phyloP scores from a whole-genome alignment of 2,329 filamentous ascomycete species.

The Chrysoporthe austroafricana region DNA sequence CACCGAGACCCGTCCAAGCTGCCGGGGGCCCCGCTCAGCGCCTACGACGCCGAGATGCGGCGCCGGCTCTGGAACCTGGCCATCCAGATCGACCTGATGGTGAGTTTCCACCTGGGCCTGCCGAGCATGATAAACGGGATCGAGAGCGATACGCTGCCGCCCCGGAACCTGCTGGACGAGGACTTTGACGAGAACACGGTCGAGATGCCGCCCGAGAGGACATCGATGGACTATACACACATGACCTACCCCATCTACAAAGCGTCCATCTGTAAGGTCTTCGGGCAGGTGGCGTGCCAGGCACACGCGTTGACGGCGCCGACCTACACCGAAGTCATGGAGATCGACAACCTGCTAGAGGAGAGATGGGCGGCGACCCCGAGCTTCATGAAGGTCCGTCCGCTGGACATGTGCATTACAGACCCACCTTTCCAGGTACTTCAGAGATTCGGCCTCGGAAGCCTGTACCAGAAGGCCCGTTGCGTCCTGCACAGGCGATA shows the following conservation, averaged over 20 bases:
- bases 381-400: slow-evolving; percentile 50
- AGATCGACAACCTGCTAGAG: slow-evolving; percentile 50
- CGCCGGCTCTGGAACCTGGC: slow-evolving; percentile 58
- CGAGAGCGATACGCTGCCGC: slow-evolving; percentile 65
- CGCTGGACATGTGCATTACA: slow-evolving; percentile 53
- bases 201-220: slow-evolving; percentile 59
- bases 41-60: slow-evolving; percentile 59
- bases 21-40: slow-evolving; percentile 46
- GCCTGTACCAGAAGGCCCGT: slow-evolving; percentile 58
- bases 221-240: slow-evolving; percentile 62
- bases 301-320: slow-evolving; percentile 54
- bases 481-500: slow-evolving; percentile 61
- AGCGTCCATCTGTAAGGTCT: slow-evolving; percentile 50
- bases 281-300: slow-evolving; percentile 54
- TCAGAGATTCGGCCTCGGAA: slow-evolving; percentile 56
- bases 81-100: slow-evolving; percentile 64
- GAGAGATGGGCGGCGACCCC: slow-evolving; percentile 52
- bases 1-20: slow-evolving; percentile 60
- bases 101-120: slow-evolving; percentile 69
- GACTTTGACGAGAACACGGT: slow-evolving; percentile 63
- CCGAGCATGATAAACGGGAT: slow-evolving; percentile 63
- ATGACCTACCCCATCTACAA: slow-evolving; percentile 61
- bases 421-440: slow-evolving; percentile 53
- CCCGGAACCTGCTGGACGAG: slow-evolving; percentile 66
- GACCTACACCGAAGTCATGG: slow-evolving; percentile 53